Evolutionary conservation across 257 asterid species (phyloP).

Genomic region (Apocynum venetum): DNA sequence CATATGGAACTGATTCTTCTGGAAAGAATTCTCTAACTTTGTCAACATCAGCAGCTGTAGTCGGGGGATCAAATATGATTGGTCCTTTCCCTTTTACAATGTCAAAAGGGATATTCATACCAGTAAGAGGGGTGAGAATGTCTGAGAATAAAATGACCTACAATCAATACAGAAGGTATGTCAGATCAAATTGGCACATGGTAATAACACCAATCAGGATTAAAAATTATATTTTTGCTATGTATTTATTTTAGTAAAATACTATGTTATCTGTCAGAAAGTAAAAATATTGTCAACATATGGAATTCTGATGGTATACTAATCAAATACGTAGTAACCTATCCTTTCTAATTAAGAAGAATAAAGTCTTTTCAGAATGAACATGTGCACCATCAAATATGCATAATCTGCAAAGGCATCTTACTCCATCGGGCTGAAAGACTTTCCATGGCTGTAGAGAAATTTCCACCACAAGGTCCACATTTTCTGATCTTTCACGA

Average conservation of each 20-base stretch:
- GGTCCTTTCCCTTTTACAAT: conserved; percentile 97
- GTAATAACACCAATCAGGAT: conserved; percentile 4
- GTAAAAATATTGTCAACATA: neutral
- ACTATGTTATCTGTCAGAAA: neutral
- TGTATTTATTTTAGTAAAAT: neutral
- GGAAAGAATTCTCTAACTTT: conserved; percentile 85
- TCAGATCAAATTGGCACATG: conserved; percentile 12
- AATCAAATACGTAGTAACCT: neutral
- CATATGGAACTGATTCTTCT: conserved; percentile 89
- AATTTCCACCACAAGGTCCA: conserved; percentile 96
- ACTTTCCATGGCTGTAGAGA: conserved; percentile 98
- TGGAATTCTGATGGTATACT: neutral
- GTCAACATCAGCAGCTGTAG: conserved; percentile 64
- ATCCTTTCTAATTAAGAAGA: neutral
- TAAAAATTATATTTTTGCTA: neutral
- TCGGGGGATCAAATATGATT: conserved; percentile 75
- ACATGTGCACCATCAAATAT: neutral
- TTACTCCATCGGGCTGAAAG: conserved; percentile 93
- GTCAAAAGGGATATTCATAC: conserved; percentile 98
- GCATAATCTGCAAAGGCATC: conserved; percentile 16
- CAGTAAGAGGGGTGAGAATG: conserved; percentile 95
- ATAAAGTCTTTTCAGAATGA: neutral
- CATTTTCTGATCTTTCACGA: conserved; percentile 97
- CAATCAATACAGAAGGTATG: conserved; percentile 13
- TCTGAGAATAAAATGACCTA: conserved; percentile 98